These are phyloP conservation scores for Aspergillus biplanus DNA, from an alignment of 495 filamentous ascomycete species.

Conservation along the genomic window DNA sequence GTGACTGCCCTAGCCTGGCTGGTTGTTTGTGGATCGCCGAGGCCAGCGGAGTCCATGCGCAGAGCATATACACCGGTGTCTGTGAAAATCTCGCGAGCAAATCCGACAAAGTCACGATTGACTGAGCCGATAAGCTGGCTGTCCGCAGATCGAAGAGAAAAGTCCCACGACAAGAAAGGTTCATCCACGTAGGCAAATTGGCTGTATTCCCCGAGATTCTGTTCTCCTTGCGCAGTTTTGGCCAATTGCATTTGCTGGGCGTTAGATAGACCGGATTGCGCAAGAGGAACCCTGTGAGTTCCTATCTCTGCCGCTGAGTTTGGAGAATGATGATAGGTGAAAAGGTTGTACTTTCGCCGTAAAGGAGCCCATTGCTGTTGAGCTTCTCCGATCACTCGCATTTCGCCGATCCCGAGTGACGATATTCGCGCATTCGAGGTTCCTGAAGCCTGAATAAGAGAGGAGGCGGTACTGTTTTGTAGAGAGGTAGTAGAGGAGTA, in stretches of 20 bases:
- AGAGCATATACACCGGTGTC: constrained; percentile 73
- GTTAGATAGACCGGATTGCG: constrained; percentile 50
- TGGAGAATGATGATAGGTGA: constrained; percentile 51
- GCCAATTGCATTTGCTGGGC: constrained; percentile 52
- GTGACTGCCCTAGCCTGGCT: constrained; percentile 26
- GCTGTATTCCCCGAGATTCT: constrained; percentile 49
- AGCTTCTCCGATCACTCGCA: constrained; percentile 69
- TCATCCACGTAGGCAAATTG: constrained; percentile 69
- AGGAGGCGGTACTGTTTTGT: constrained; percentile 43
- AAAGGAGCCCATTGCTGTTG: constrained; percentile 71
- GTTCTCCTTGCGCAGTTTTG: constrained; percentile 28
- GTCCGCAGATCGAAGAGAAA: constrained; percentile 54
- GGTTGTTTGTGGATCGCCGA: constrained; percentile 41
- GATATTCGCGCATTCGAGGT: constrained; percentile 54
- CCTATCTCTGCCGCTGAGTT: constrained; percentile 44
- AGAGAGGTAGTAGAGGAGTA: constrained; percentile 47
- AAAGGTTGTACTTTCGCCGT: constrained; percentile 70
- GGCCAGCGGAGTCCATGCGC: constrained; percentile 65
- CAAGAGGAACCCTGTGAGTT: constrained; percentile 40
- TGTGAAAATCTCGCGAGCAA: constrained; percentile 72
- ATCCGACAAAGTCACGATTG: constrained; percentile 69
- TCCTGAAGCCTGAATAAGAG: constrained; percentile 41
- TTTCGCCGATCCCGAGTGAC: constrained; percentile 53
- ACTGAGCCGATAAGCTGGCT: constrained; percentile 60
- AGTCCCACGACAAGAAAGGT: constrained; percentile 62